phyloP scores from a whole-genome alignment of 2,329 filamentous ascomycete species.

The Xylaria sp. region DNA sequence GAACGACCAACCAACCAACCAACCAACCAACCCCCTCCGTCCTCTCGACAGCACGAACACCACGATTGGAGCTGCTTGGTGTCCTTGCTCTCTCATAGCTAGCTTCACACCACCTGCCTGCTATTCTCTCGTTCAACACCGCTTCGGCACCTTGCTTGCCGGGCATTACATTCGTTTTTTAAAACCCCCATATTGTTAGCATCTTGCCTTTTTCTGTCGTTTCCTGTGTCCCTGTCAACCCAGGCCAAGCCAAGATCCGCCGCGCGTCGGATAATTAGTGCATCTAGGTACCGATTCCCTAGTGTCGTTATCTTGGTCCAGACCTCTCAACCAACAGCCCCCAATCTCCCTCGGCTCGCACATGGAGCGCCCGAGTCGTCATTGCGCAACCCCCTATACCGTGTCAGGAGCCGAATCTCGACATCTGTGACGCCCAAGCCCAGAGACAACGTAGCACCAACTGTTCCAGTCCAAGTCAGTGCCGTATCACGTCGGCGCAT shows the following conservation, averaged over 20 bases:
- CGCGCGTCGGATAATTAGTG: slow-evolving; percentile 14
- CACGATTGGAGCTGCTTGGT: slow-evolving; percentile 3
- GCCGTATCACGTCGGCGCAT: slow-evolving; percentile 24
- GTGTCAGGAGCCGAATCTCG: slow-evolving; percentile 7
- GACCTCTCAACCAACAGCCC: slow-evolving; percentile 15
- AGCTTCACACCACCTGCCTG: slow-evolving; percentile 5
- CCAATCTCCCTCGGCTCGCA: slow-evolving; percentile 27
- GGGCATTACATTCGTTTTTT: slow-evolving; percentile 27
- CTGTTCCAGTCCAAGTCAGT: neutral
- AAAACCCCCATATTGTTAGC: neutral
- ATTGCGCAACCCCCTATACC: slow-evolving; percentile 25
- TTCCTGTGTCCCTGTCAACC: neutral
- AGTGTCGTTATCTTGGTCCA: neutral
- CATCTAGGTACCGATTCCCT: neutral
- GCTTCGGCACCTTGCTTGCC: slow-evolving; percentile 12
- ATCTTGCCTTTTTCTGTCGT: neutral
- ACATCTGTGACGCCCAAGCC: slow-evolving; percentile 13
- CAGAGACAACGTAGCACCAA: slow-evolving; percentile 9
- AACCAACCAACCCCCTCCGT: neutral
- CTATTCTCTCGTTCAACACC: slow-evolving; percentile 18
- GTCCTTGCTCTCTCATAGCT: slow-evolving; percentile 16
- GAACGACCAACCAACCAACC: neutral
- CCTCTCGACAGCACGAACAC: slow-evolving; percentile 5
- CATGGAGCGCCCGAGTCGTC: slow-evolving; percentile 27
- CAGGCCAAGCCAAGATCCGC: slow-evolving; percentile 13